phyloP scores from a whole-genome alignment of 1,139 yeast genomes.

The Scheffersomyces illinoinensis region DNA sequence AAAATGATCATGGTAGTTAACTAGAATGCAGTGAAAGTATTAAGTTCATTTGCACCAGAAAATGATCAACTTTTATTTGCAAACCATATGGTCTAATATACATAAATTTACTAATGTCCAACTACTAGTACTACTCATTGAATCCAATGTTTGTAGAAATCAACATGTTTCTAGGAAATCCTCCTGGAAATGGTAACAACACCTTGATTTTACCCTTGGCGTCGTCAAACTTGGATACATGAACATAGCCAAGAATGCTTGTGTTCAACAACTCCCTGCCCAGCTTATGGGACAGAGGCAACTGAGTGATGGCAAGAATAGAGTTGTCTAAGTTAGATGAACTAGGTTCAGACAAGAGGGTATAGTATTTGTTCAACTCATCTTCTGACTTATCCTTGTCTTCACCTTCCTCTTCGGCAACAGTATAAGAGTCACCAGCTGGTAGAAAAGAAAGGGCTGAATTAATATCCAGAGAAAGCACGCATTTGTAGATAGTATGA shows the following conservation, averaged over 20 bases:
- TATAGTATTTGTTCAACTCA: conserved; percentile 35
- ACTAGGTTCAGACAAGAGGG: conserved; percentile 39
- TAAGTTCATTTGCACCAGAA: too few species aligned
- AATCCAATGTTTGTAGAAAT: conserved; percentile 70
- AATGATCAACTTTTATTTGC: not conserved
- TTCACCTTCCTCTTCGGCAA: conserved; percentile 21
- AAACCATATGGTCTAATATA: not conserved
- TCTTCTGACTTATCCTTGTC: conserved; percentile 26
- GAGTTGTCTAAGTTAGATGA: conserved; percentile 67
- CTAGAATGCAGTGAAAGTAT: too few species aligned
- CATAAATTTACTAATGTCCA: too few species aligned
- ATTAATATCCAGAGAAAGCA: conserved; percentile 37
- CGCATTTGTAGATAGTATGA: conserved; percentile 39
- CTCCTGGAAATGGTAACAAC: conserved; percentile 85
- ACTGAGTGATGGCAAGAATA: conserved; percentile 70
- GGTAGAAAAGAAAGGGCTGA: conserved; percentile 45
- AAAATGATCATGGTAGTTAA: too few species aligned
- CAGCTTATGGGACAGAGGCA: conserved; percentile 51
- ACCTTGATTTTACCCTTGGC: conserved; percentile 68
- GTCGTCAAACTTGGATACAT: conserved; percentile 58
- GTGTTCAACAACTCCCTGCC: conserved; percentile 54
- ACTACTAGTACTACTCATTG: conserved; percentile 47
- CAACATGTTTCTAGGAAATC: conserved; percentile 68
- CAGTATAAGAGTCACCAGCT: conserved; percentile 46
- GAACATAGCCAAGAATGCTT: conserved; percentile 65